Conservation (phyloP, 306 rosid genomes). For the Albizia julibrissin region DNA sequence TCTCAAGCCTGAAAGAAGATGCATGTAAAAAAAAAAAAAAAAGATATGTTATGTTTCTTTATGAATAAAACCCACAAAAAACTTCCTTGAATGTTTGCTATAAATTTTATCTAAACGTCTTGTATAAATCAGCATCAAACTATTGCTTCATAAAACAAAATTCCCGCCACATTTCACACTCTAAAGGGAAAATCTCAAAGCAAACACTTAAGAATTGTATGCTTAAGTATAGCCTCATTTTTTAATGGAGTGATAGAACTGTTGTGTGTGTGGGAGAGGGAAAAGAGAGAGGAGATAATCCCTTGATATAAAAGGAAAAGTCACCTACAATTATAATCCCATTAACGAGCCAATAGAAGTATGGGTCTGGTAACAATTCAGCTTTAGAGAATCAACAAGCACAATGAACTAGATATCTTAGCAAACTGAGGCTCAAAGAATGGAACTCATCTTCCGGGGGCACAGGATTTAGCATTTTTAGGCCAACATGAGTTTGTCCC, state of each 20-base stretch:
- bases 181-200: neutral
- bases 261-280: neutral
- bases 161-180: neutral
- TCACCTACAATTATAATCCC: conserved; percentile 4
- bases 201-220: neutral
- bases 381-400: conserved; percentile 37
- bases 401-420: conserved; percentile 33
- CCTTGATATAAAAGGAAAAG: neutral
- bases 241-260: neutral
- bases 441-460: conserved; percentile 50
- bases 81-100: neutral
- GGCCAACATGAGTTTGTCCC: conserved; percentile 82
- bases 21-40: neutral
- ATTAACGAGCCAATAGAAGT: neutral
- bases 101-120: neutral
- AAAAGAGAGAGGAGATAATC: neutral
- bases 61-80: neutral
- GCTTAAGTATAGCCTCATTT: neutral
- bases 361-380: conserved; percentile 11
- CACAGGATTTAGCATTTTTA: conserved; percentile 46
- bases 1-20: conserved; percentile 40
- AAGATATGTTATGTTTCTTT: conserved; percentile 24
- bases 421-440: conserved; percentile 29
- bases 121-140: neutral
- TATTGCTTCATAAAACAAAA: neutral